A percentile compares a stretch with the other conserved stretches of the same genome.
Conservation (phyloP, 768 basidiomycete species). For the Xerocomus brunneocitrinus region DNA sequence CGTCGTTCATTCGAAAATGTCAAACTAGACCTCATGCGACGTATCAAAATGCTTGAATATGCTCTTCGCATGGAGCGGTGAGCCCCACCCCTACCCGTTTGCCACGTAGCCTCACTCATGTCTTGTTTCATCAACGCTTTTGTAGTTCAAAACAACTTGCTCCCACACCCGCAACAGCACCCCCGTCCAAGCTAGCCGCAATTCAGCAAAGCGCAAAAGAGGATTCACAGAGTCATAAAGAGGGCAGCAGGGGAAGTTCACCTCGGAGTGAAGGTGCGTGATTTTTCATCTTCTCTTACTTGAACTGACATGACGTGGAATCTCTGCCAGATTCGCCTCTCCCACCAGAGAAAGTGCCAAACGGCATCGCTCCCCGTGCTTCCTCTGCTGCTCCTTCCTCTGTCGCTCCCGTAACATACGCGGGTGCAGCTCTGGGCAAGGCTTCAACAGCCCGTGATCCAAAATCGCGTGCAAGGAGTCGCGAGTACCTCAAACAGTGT, state of each 20-base stretch:
- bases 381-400: slow-evolving; percentile 44
- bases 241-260: slow-evolving; percentile 76
- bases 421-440: slow-evolving; percentile 54
- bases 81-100: slow-evolving; percentile 23
- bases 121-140: neutral
- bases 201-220: slow-evolving; percentile 67
- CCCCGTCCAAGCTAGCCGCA: slow-evolving; percentile 61
- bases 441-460: slow-evolving; percentile 83
- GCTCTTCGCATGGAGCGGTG: slow-evolving; percentile 95
- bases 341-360: slow-evolving; percentile 61
- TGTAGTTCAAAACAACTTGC: slow-evolving; percentile 76
- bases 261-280: slow-evolving; percentile 76
- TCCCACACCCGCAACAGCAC: slow-evolving; percentile 48
- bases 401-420: slow-evolving; percentile 28
- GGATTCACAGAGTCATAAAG: slow-evolving; percentile 68
- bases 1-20: slow-evolving; percentile 96
- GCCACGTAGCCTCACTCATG: slow-evolving; percentile 6
- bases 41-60: slow-evolving; percentile 99
- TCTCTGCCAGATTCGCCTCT: slow-evolving; percentile 64
- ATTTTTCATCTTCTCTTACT: neutral
- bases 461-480: slow-evolving; percentile 90
- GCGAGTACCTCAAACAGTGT: slow-evolving; percentile 99
- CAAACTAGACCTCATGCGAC: slow-evolving; percentile 90
- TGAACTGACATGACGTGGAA: slow-evolving; percentile 1
- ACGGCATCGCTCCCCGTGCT: slow-evolving; percentile 53